Evolutionary conservation across 2,329 filamentous ascomycete species (phyloP).

Genomic region (Diaporthe eres): DNA sequence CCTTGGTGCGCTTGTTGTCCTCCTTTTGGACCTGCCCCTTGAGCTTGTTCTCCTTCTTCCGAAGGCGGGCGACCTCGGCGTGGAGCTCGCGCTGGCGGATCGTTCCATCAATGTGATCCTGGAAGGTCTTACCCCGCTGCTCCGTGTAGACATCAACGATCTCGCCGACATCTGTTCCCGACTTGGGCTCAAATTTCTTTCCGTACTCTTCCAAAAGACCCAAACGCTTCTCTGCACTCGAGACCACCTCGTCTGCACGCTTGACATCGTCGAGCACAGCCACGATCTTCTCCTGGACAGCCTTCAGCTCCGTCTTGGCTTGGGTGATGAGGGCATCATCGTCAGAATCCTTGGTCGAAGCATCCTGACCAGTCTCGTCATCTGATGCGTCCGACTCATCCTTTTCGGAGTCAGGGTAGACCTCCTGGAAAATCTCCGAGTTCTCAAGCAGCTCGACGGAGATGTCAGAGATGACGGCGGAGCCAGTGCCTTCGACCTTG

Average conservation of each 20-base stretch:
- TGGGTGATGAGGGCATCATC: constrained; percentile 41
- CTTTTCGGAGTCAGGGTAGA: constrained; percentile 63
- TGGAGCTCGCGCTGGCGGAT: constrained; percentile 51
- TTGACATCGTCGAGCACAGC: constrained; percentile 50
- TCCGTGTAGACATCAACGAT: constrained; percentile 57
- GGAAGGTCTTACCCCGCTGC: constrained; percentile 59
- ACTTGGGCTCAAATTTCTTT: constrained; percentile 53
- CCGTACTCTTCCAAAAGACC: constrained; percentile 58
- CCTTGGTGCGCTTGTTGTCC: constrained; percentile 48
- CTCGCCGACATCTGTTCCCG: constrained; percentile 53
- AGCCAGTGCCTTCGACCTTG: constrained; percentile 71
- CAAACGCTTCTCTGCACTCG: constrained; percentile 56
- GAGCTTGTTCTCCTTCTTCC: constrained; percentile 53
- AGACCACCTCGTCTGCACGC: constrained; percentile 49
- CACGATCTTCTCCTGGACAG: constrained; percentile 50
- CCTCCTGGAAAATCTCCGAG: constrained; percentile 66
- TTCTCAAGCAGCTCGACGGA: constrained; percentile 71
- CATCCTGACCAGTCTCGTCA: constrained; percentile 48
- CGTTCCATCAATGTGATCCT: constrained; percentile 55
- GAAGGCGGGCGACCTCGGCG: constrained; percentile 50
- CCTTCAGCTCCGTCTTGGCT: constrained; percentile 47
- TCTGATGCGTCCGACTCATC: constrained; percentile 50
- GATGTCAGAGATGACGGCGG: constrained; percentile 73
- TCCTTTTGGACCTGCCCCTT: constrained; percentile 45
- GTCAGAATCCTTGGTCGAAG: constrained; percentile 42